These are phyloP conservation scores for Echites panduratus DNA, from an alignment of 257 asterid genomes.

Conservation along the genomic window DNA sequence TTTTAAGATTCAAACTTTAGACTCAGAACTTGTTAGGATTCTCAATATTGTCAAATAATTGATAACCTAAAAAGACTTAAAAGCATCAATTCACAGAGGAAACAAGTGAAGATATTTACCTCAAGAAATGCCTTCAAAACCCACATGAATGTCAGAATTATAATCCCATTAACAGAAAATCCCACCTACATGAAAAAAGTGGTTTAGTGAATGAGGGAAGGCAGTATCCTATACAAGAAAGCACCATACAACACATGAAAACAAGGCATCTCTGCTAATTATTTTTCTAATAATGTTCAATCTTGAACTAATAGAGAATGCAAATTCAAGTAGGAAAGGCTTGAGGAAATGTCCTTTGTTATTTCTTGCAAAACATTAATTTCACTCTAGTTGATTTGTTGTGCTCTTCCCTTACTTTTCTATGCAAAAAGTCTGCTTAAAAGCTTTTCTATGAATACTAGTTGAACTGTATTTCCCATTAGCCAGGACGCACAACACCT, in stretches of 20 bases:
- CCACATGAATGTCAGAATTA: constrained; percentile 84
- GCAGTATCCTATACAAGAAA: constrained; percentile 1
- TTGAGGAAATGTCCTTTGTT: background rate
- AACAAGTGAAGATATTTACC: constrained; percentile 34
- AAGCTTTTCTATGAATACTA: background rate
- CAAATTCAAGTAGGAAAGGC: background rate
- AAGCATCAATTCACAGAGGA: constrained; percentile 9
- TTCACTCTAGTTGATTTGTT: background rate
- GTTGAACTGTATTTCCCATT: background rate
- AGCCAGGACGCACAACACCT: background rate
- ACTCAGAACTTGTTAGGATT: background rate
- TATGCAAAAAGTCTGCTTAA: background rate
- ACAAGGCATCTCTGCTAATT: background rate
- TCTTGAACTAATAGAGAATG: background rate
- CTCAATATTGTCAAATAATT: background rate
- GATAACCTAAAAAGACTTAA: background rate
- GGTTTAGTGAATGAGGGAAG: background rate
- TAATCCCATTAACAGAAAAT: constrained; percentile 81
- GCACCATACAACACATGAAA: background rate
- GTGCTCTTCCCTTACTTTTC: background rate
- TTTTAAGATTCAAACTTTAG: background rate
- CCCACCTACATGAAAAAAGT: constrained; percentile 53
- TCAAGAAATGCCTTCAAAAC: constrained; percentile 78
- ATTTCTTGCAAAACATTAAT: background rate
- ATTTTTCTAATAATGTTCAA: background rate